These are phyloP conservation scores for Aureobasidium melanogenum DNA, from an alignment of 2,329 filamentous ascomycete species.

Conservation along the genomic window DNA sequence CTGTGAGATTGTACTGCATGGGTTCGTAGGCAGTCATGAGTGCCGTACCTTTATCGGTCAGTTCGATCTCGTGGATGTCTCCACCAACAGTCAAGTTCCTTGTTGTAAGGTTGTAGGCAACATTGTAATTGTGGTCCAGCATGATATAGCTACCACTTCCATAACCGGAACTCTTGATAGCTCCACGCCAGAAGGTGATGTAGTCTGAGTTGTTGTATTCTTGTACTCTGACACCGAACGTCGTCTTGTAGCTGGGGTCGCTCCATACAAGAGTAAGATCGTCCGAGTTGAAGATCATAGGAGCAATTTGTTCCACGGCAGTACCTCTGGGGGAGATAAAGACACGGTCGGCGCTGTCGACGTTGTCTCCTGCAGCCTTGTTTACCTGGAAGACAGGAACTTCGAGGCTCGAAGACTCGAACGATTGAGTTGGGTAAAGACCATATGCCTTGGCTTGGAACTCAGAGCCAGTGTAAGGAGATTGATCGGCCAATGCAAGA, in stretches of 20 bases:
- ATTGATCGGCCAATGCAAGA: constrained; percentile 6
- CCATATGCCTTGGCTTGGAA: constrained; percentile 30
- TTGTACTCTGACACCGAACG: constrained; percentile 37
- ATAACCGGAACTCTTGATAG: constrained; percentile 27
- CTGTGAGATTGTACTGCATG: constrained; percentile 22
- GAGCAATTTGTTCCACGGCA: constrained; percentile 14
- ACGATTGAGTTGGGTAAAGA: constrained; percentile 27
- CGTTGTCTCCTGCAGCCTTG: constrained; percentile 3
- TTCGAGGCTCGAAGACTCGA: constrained; percentile 25
- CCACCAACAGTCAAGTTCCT: constrained; percentile 31
- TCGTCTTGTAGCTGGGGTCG: constrained; percentile 25
- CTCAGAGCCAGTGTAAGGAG: constrained; percentile 8
- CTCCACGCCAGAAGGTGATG: constrained; percentile 33
- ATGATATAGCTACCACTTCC: constrained; percentile 28
- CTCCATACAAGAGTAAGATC: constrained; percentile 24
- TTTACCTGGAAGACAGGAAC: constrained; percentile 22
- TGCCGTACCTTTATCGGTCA: constrained; percentile 33
- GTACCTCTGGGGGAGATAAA: constrained; percentile 13
- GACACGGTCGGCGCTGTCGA: not conserved
- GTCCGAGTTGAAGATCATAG: constrained; percentile 24
- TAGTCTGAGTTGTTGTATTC: constrained; percentile 27
- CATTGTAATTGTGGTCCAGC: constrained; percentile 23
- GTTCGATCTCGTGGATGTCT: constrained; percentile 35
- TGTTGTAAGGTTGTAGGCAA: constrained; percentile 21
- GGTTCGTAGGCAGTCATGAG: constrained; percentile 37